phyloP scores from a whole-genome alignment of 1,284 basidiomycete species.

The Cryptococcus depauperatus region DNA sequence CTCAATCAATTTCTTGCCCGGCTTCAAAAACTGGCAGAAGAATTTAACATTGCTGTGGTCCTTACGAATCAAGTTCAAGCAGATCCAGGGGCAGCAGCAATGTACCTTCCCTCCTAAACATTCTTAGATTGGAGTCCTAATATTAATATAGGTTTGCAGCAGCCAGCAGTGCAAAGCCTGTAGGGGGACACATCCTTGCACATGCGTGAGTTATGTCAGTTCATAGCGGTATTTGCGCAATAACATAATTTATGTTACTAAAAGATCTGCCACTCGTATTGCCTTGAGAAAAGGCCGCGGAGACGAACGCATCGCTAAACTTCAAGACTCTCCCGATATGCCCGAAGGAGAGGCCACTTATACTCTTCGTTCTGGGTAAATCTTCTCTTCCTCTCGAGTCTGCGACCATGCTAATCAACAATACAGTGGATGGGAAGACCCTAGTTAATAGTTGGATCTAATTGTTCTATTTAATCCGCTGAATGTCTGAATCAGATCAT shows the following conservation, averaged over 20 bases:
- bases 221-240: too few species aligned
- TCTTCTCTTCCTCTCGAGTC: neutral
- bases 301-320: conserved; percentile 89
- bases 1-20: conserved; percentile 74
- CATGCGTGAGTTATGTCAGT: conserved; percentile 44
- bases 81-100: conserved; percentile 79
- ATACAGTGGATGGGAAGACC: conserved; percentile 31
- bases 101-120: conserved; percentile 4
- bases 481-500: too few species aligned
- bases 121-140: conserved; percentile 7
- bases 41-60: conserved; percentile 71
- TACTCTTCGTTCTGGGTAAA: conserved; percentile 53
- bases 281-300: conserved; percentile 62
- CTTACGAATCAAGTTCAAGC: conserved; percentile 83
- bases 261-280: conserved; percentile 38
- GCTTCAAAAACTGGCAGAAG: conserved; percentile 80
- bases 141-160: conserved; percentile 94
- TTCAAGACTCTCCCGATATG: conserved; percentile 84
- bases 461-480: too few species aligned
- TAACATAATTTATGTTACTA: neutral
- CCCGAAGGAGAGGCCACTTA: conserved; percentile 89
- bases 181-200: conserved; percentile 46
- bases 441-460: conserved; percentile 4
- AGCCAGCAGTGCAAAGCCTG: conserved; percentile 74
- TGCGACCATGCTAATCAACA: neutral